Evolutionary conservation across 2,329 filamentous ascomycete species (phyloP).

Genomic region (Xylariomycetidae sp.): DNA sequence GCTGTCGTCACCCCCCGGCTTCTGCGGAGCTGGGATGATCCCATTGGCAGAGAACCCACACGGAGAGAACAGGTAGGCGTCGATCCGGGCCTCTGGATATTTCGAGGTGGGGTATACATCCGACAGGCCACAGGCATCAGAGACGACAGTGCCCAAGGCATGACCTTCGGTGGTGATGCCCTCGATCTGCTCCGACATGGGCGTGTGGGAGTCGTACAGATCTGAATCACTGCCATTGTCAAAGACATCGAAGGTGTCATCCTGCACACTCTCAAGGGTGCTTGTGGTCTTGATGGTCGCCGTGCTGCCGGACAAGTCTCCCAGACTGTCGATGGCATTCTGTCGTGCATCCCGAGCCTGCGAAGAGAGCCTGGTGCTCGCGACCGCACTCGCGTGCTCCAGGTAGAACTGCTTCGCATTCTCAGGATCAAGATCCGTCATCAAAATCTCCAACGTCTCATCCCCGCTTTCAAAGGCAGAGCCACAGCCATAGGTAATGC

Average conservation of each 20-base stretch:
- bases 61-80: slow-evolving; percentile 93
- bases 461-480: slow-evolving; percentile 51
- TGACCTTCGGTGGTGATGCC: slow-evolving; percentile 90
- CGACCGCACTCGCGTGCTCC: slow-evolving; percentile 78
- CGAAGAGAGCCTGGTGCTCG: slow-evolving; percentile 71
- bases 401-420: slow-evolving; percentile 68
- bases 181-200: slow-evolving; percentile 55
- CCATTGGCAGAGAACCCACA: slow-evolving; percentile 98
- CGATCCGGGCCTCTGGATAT: slow-evolving; percentile 89
- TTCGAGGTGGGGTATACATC: slow-evolving; percentile 81
- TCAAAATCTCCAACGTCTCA: slow-evolving; percentile 71
- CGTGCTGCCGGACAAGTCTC: slow-evolving; percentile 50
- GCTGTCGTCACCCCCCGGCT: slow-evolving; percentile 37
- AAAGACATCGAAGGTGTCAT: slow-evolving; percentile 75
- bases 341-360: slow-evolving; percentile 61
- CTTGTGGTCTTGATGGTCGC: slow-evolving; percentile 32
- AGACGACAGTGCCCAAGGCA: slow-evolving; percentile 85
- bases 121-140: slow-evolving; percentile 81
- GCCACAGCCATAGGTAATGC: slow-evolving; percentile 32
- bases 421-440: slow-evolving; percentile 66
- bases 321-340: slow-evolving; percentile 54
- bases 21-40: slow-evolving; percentile 74
- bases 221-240: slow-evolving; percentile 56
- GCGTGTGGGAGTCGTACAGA: slow-evolving; percentile 50
- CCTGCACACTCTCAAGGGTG: slow-evolving; percentile 34